phyloP scores from a whole-genome alignment of 2,329 filamentous ascomycete species.

The Cadophora gregata region DNA sequence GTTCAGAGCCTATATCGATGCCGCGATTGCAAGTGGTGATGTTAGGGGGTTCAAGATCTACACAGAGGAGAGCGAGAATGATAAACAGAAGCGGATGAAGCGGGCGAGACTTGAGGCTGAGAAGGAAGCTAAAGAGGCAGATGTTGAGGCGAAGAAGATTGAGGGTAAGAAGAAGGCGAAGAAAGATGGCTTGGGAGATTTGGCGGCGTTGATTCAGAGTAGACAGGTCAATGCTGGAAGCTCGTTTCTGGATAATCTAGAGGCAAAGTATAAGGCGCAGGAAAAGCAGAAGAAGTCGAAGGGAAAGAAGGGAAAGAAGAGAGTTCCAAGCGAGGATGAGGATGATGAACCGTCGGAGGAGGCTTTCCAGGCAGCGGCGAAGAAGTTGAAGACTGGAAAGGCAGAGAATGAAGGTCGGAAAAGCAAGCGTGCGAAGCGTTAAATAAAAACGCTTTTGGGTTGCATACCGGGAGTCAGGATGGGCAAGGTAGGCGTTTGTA shows the following conservation, averaged over 20 bases:
- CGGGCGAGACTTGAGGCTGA: constrained; percentile 69
- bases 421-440: constrained; percentile 38
- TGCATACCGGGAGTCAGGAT: constrained; percentile 26
- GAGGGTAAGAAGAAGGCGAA: constrained; percentile 54
- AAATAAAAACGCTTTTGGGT: not conserved
- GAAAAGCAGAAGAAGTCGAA: constrained; percentile 51
- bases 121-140: constrained; percentile 74
- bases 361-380: constrained; percentile 63
- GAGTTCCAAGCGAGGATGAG: constrained; percentile 61
- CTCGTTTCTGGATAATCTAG: constrained; percentile 74
- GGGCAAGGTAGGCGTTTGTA: constrained; percentile 21
- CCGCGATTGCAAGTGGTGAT: constrained; percentile 74
- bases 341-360: constrained; percentile 70
- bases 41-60: constrained; percentile 73
- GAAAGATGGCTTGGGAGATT: constrained; percentile 43
- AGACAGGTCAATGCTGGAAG: constrained; percentile 68
- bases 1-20: constrained; percentile 80
- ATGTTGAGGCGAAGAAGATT: constrained; percentile 75
- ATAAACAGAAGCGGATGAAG: constrained; percentile 63
- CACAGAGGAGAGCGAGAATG: constrained; percentile 72
- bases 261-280: constrained; percentile 73
- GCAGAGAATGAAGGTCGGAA: constrained; percentile 29
- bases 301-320: constrained; percentile 61
- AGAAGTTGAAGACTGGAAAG: constrained; percentile 48
- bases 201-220: constrained; percentile 77